phyloP scores from a whole-genome alignment of 2,329 filamentous ascomycete species.

The Cephalotrichum gorgonifer region DNA sequence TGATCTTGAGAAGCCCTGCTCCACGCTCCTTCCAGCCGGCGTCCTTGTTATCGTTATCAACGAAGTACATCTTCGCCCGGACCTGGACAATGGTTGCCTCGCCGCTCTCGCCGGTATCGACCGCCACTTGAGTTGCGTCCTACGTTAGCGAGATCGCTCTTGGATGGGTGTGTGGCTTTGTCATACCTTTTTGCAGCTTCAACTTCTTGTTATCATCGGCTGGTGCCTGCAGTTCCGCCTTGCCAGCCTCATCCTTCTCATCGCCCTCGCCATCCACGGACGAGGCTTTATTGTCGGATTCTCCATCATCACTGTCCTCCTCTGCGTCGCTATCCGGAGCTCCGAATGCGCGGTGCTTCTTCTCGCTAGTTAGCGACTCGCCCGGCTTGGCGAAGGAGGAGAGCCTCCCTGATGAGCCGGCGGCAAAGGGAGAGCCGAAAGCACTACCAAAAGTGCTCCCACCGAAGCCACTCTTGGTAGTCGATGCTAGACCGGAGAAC shows the following conservation, averaged over 20 bases:
- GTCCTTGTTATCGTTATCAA: conserved; percentile 56
- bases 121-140: conserved; percentile 36
- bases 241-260: conserved; percentile 41
- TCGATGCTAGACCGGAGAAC: conserved; percentile 32
- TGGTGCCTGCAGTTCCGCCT: conserved; percentile 35
- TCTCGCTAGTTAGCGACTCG: conserved; percentile 41
- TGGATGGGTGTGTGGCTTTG: not conserved
- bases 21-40: conserved; percentile 85
- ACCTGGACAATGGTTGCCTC: conserved; percentile 67
- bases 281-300: conserved; percentile 26
- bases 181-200: conserved; percentile 60
- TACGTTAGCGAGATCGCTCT: not conserved
- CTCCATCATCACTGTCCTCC: conserved; percentile 27
- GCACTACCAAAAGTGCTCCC: conserved; percentile 21
- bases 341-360: conserved; percentile 64
- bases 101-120: conserved; percentile 80
- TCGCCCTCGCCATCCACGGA: conserved; percentile 31
- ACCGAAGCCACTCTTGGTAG: conserved; percentile 22
- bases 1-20: conserved; percentile 74
- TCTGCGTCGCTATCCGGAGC: conserved; percentile 59
- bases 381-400: conserved; percentile 52
- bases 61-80: conserved; percentile 76
- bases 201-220: conserved; percentile 54
- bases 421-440: conserved; percentile 49
- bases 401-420: conserved; percentile 33